Percentiles rank a stretch among this genome's conserved stretches.
Evolutionary conservation across 2,329 filamentous ascomycete species (phyloP).

Genomic region (Cladosporium sp.): DNA sequence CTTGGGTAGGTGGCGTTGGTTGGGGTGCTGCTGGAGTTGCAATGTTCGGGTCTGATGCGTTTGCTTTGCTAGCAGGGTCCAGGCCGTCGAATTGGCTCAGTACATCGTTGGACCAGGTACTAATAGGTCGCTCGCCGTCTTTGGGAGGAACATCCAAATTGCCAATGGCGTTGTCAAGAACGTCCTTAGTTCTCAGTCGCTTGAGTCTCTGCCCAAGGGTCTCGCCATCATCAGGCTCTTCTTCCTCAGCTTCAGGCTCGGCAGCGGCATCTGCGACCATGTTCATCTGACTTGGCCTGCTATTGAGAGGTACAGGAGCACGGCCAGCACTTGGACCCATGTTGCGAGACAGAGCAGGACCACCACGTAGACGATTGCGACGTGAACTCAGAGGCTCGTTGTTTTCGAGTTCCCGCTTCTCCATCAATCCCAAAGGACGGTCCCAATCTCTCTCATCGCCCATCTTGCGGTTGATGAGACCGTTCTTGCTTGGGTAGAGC

Average conservation of each 20-base stretch:
- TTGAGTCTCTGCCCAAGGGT: conserved; percentile 67
- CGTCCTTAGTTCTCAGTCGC: conserved; percentile 62
- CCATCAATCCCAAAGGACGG: conserved; percentile 72
- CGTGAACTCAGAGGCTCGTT: conserved; percentile 83
- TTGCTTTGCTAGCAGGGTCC: conserved; percentile 44
- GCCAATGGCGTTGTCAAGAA: conserved; percentile 45
- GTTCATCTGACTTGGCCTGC: conserved; percentile 29
- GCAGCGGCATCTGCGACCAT: conserved; percentile 10
- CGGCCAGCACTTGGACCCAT: conserved; percentile 29
- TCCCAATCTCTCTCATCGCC: conserved; percentile 48
- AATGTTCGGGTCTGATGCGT: neutral
- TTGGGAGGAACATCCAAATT: conserved; percentile 35
- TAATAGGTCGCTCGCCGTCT: conserved; percentile 45
- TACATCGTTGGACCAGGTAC: conserved; percentile 68
- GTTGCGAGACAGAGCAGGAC: conserved; percentile 28
- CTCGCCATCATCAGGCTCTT: conserved; percentile 55
- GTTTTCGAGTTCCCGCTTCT: conserved; percentile 82
- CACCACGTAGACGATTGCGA: conserved; percentile 71
- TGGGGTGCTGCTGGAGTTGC: neutral
- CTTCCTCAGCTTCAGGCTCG: conserved; percentile 30
- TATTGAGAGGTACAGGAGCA: conserved; percentile 30
- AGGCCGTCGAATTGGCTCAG: conserved; percentile 63
- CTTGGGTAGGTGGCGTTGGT: conserved; percentile 23
- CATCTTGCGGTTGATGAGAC: conserved; percentile 50
- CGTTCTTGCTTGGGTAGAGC: conserved; percentile 65